Evolutionary conservation across 257 asterid species (phyloP), one percentile per base, ranked within the genome.

Genomic region (Voacanga thouarsii): DNA sequence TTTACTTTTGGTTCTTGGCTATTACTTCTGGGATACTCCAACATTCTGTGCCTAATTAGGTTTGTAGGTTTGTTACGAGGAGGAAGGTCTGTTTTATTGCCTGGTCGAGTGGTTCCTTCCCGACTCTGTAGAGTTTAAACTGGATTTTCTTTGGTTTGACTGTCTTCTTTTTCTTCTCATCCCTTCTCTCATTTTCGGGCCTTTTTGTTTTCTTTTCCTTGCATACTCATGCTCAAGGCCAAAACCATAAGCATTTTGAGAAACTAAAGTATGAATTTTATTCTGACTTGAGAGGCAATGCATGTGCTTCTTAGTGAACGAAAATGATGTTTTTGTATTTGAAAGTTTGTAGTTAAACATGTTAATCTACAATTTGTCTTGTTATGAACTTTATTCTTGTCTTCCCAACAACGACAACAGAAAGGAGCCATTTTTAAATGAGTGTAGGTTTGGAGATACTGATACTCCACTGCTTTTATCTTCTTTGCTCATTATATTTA

Each of bases 391-490:
- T 86, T 89, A 85, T 86, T 86, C 92, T 83, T 84, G 89, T 57
- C 91, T 81, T 86, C 80, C 71, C 26, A 37, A 64, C 83, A 74
- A 76, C 85, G 90, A 77, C 87, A 91, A 86, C 82, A 74, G 81
- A 79, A 87, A 85, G 89, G 85, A 66, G 86, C 89, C 85, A 85
- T 79, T 85, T 91, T 82, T 81, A 80, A 83, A 85, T 89, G 89
- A 88, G 87, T 89, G 90, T 82, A 64, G 72, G 77, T 75, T 80
- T 83, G 87, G 84, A 79, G 84, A 75, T 82, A 74, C 78, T 59
- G 3, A 63, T 74, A 75, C 66, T 80, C 71, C 59, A n/a, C 61
- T 72, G 16, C 61, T 71, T 65, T 61, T 44, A n/a, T 18, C 15
- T 43, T 55, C 47, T 67, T 51, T 26, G 39, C n/a, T 71, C 41